Conservation (phyloP, 2,329 filamentous ascomycete species). For the Aureobasidium subglaciale region DNA sequence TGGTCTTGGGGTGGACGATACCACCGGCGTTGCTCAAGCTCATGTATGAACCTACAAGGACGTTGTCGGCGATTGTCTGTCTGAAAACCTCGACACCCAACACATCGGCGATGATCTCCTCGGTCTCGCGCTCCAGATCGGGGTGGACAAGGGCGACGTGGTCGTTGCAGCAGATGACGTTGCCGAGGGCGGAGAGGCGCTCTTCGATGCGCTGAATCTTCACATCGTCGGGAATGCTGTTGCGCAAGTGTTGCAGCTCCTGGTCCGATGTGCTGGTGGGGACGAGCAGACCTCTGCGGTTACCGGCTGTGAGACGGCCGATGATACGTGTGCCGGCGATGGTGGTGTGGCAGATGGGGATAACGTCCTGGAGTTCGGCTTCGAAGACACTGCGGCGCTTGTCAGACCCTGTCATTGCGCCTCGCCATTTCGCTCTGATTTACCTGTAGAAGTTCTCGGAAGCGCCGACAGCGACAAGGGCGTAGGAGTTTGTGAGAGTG, state of each 20-base stretch:
- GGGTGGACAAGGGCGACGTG: conserved; percentile 95
- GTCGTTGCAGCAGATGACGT: conserved; percentile 94
- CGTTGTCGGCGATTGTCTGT: conserved; percentile 95
- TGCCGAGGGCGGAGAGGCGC: conserved; percentile 87
- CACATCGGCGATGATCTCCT: conserved; percentile 96
- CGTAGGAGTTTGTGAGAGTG: conserved; percentile 95
- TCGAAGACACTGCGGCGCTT: conserved; percentile 62
- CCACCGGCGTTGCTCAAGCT: conserved; percentile 90
- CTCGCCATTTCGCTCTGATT: conserved; percentile 15
- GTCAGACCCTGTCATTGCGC: background rate
- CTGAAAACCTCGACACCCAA: conserved; percentile 82
- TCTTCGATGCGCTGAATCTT: conserved; percentile 98
- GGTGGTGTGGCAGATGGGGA: conserved; percentile 92
- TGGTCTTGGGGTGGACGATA: conserved; percentile 94
- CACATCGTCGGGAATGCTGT: conserved; percentile 83
- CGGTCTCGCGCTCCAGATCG: conserved; percentile 92
- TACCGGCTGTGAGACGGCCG: conserved; percentile 88
- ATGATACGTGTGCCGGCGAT: conserved; percentile 96
- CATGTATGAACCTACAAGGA: conserved; percentile 96
- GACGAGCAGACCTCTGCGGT: conserved; percentile 93
- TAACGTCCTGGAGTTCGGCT: conserved; percentile 92
- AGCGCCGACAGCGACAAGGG: conserved; percentile 85
- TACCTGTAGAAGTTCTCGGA: conserved; percentile 98
- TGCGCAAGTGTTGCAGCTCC: conserved; percentile 93
- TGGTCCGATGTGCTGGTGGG: conserved; percentile 95